These are phyloP conservation scores for Yamadazyma olivae DNA, from an alignment of 805 yeast species.

Conservation along the genomic window DNA sequence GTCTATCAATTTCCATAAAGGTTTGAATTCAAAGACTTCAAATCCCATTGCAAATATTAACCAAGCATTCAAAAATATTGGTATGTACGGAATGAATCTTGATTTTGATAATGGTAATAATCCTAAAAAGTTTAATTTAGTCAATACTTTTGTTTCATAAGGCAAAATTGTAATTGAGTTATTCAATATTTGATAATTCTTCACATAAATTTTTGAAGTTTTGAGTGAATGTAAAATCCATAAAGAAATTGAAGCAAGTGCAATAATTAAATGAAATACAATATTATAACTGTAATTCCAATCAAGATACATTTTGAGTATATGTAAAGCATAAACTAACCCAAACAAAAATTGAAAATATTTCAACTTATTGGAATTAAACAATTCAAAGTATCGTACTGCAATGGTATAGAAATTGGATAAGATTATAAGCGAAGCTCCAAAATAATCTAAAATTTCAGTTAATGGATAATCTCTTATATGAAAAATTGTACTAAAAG, in stretches of 20 bases:
- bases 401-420: conserved; percentile 33
- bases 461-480: conserved; percentile 34
- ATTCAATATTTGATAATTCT: conserved; percentile 20
- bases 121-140: conserved; percentile 22
- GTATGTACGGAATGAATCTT: conserved; percentile 30
- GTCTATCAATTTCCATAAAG: conserved; percentile 43
- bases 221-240: conserved; percentile 33
- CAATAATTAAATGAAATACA: conserved; percentile 28
- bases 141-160: conserved; percentile 32
- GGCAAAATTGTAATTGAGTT: conserved; percentile 38
- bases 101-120: conserved; percentile 22
- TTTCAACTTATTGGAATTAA: conserved; percentile 12
- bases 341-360: conserved; percentile 18
- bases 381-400: conserved; percentile 29
- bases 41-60: conserved; percentile 28
- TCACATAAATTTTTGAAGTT: conserved; percentile 14
- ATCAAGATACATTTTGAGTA: conserved; percentile 19
- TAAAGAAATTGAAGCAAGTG: conserved; percentile 23
- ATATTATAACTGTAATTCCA: conserved; percentile 43
- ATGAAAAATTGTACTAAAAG: conserved; percentile 35
- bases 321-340: conserved; percentile 23
- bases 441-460: conserved; percentile 40
- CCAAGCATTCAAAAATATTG: conserved; percentile 32
- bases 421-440: conserved; percentile 37
- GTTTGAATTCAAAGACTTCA: conserved; percentile 36